A percentile compares a stretch with the other conserved stretches of the same genome.
These are phyloP conservation scores for Starmera stellimalicola DNA, from an alignment of 1,139 yeast species.

Conservation along the genomic window DNA sequence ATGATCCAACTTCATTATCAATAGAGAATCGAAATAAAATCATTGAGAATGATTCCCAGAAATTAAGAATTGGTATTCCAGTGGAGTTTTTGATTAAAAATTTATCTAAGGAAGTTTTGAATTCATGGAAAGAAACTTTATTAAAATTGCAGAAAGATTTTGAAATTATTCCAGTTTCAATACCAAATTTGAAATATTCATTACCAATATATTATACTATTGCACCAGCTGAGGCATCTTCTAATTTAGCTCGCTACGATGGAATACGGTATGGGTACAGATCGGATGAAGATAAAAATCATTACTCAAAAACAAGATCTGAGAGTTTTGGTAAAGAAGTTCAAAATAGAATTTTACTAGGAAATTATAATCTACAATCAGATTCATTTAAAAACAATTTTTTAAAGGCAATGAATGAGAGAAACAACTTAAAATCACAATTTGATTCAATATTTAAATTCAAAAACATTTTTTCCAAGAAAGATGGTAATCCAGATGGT, in stretches of 20 bases:
- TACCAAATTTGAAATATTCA: constrained; percentile 59
- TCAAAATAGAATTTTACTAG: constrained; percentile 70
- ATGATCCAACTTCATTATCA: constrained; percentile 73
- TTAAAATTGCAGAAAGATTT: constrained; percentile 41
- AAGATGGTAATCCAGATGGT: constrained; percentile 19
- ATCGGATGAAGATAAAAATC: constrained; percentile 29
- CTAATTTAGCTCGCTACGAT: constrained; percentile 83
- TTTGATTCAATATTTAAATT: constrained; percentile 54
- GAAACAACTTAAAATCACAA: constrained; percentile 52
- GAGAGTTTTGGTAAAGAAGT: constrained; percentile 75
- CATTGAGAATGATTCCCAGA: constrained; percentile 7
- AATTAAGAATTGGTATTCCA: constrained; percentile 59
- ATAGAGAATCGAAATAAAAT: constrained; percentile 26
- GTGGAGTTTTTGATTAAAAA: constrained; percentile 53
- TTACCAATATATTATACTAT: constrained; percentile 82
- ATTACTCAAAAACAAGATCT: constrained; percentile 52
- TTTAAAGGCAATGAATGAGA: constrained; percentile 60
- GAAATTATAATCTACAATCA: constrained; percentile 77
- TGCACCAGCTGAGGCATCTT: constrained; percentile 90
- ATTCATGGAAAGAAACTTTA: constrained; percentile 39
- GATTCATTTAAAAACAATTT: constrained; percentile 68
- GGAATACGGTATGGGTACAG: constrained; percentile 77
- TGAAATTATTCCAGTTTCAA: constrained; percentile 48
- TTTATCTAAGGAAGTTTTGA: constrained; percentile 36
- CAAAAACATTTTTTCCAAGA: constrained; percentile 32